Percentiles rank a stretch among this genome's conserved stretches.
Conservation (phyloP, 1,284 basidiomycete genomes). For the Sporisorium scitamineum region DNA sequence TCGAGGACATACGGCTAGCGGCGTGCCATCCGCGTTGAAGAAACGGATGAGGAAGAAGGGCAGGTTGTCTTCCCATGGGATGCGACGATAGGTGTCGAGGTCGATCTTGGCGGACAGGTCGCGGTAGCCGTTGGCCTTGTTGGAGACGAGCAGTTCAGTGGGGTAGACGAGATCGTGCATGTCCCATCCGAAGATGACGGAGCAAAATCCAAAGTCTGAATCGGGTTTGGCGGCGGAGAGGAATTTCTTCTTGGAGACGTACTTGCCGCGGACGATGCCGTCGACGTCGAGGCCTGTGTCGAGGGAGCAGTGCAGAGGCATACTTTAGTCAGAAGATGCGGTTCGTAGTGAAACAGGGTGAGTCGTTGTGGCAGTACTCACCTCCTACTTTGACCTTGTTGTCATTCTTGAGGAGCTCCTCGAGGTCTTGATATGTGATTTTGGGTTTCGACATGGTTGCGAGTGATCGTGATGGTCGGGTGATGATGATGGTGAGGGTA, state of each 20-base stretch:
- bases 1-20: conserved; percentile 85
- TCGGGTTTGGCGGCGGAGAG: conserved; percentile 82
- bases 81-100: conserved; percentile 80
- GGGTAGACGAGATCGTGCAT: conserved; percentile 73
- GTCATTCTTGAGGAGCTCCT: conserved; percentile 74
- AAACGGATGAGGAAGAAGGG: conserved; percentile 94
- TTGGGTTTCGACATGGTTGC: conserved; percentile 28
- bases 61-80: conserved; percentile 91
- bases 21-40: conserved; percentile 74
- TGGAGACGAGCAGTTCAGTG: conserved; percentile 87
- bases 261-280: conserved; percentile 91
- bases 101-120: conserved; percentile 88
- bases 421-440: conserved; percentile 47
- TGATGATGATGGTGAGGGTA: neutral
- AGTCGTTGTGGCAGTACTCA: conserved; percentile 60
- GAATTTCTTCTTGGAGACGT: conserved; percentile 94
- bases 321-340: conserved; percentile 2
- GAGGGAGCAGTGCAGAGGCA: neutral
- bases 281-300: conserved; percentile 72
- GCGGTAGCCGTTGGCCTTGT: conserved; percentile 88
- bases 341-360: neutral
- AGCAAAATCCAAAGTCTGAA: conserved; percentile 71
- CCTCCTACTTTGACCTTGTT: conserved; percentile 86
- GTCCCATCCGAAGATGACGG: conserved; percentile 59
- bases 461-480: conserved; percentile 3